A percentile compares a stretch with the other conserved stretches of the same genome.
Conservation (phyloP, 2,329 filamentous ascomycete species). For the Phialophora chinensis region DNA sequence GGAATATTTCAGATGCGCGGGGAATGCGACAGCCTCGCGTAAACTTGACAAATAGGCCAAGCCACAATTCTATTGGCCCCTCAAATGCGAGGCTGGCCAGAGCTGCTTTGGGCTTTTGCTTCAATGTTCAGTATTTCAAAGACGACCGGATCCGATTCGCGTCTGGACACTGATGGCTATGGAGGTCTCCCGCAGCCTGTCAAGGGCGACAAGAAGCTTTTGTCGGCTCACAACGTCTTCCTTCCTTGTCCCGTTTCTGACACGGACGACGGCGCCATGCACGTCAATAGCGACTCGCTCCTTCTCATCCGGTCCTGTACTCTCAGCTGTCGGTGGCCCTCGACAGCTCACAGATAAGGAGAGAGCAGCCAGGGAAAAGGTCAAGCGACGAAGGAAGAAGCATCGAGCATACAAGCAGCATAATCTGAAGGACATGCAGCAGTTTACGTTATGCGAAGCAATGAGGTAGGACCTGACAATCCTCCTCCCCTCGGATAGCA, state of each 20-base stretch:
- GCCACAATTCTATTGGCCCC: constrained; percentile 3
- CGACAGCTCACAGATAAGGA: constrained; percentile 44
- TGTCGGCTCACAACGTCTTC: constrained; percentile 33
- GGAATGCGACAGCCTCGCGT: constrained; percentile 20
- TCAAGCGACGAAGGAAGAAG: constrained; percentile 67
- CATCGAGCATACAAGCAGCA: constrained; percentile 69
- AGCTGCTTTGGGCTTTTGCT: constrained; percentile 14
- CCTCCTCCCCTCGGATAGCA: not conserved
- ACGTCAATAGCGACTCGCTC: constrained; percentile 22
- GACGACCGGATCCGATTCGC: not conserved
- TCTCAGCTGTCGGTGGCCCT: constrained; percentile 42
- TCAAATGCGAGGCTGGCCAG: not conserved
- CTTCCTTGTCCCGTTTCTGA: constrained; percentile 29
- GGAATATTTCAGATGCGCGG: constrained; percentile 21
- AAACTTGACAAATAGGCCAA: constrained; percentile 28
- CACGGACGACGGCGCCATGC: constrained; percentile 16
- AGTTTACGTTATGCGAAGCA: constrained; percentile 86
- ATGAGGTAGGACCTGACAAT: constrained; percentile 68
- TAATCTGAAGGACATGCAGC: constrained; percentile 68
- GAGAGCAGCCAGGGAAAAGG: constrained; percentile 62
- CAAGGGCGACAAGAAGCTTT: constrained; percentile 25
- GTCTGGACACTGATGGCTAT: constrained; percentile 8
- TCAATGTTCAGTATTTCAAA: not conserved
- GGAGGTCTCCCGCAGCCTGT: constrained; percentile 29
- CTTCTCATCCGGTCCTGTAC: constrained; percentile 39